These are phyloP conservation scores for Leptographium lundbergii DNA, from an alignment of 2,329 filamentous ascomycete species.

Conservation along the genomic window DNA sequence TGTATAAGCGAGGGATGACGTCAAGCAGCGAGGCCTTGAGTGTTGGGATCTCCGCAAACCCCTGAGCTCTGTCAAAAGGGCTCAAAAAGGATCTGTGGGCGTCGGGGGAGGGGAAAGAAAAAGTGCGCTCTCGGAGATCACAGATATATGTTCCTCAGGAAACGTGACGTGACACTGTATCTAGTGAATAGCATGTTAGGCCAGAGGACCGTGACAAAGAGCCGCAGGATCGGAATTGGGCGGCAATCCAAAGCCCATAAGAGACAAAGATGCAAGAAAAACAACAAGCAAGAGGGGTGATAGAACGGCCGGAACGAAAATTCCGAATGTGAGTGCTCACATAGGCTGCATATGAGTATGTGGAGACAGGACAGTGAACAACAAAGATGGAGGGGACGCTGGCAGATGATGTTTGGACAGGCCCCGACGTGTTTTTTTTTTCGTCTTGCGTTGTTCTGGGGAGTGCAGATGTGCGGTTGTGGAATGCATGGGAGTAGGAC, in stretches of 20 bases:
- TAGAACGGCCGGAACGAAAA: not conserved
- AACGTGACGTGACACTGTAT: not conserved
- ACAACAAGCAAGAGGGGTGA: not conserved
- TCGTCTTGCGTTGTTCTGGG: not conserved
- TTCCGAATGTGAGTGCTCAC: not conserved
- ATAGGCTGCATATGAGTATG: not conserved
- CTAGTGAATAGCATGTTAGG: not conserved
- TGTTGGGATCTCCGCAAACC: constrained; percentile 13
- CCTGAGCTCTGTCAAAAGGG: constrained; percentile 8
- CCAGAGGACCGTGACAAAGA: not conserved
- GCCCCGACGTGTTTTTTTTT: not conserved
- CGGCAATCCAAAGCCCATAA: not conserved
- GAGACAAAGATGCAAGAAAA: not conserved
- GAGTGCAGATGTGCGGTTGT: not conserved
- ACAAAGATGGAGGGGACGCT: not conserved
- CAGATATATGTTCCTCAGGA: not conserved
- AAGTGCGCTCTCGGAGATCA: not conserved
- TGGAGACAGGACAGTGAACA: not conserved
- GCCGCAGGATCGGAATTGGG: not conserved
- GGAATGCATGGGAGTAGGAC: not conserved
- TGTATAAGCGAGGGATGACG: constrained; percentile 1
- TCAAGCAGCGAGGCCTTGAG: constrained; percentile 5
- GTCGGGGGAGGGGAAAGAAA: constrained; percentile 1
- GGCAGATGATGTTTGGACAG: not conserved
- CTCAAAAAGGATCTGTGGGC: constrained; percentile 12